Evolutionary conservation across 352 stramenopile genomes (phyloP), one percentile per base, ranked within the genome.

Genomic region (Pythium aristosporum): DNA sequence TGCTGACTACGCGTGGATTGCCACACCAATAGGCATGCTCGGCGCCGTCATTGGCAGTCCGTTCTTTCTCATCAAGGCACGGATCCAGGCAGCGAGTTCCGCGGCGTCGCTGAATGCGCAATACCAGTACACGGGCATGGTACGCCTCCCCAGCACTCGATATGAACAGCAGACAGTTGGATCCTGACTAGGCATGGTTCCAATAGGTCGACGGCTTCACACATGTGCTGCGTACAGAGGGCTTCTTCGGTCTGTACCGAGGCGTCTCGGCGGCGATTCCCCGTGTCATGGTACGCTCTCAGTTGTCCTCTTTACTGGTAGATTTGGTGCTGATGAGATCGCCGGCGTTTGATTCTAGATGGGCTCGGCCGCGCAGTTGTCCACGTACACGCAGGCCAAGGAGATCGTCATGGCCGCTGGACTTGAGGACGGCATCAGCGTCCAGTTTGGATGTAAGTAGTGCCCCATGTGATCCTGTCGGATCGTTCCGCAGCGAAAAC

Each of bases 41-140:
- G 87, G 87, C 3, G 87, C 85, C 16, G 79, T 80, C 48, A 74
- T 92, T 57, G 87, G 87, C 28, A 93, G 83, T 64, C 87, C 87
- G 20, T 93, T 96, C 69, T 94, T 89, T 68, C 75, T 96, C 25
- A 78, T 96, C 8, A 96, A 96, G 62, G 83, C 87, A 30, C 72
- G 87, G 13, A 91, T 96, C 58, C 87, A 96, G 63, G 87, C 87
- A 0, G 82, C 85, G 21, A 93, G 85, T 62, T 88, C 82, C 2
- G 69, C 73, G 0, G 80, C 77, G 18, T 88, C 79, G 15, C 87
- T 93, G 49, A 94, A 96, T 68, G 72, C 85, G 8, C 85, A 94
- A 57, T 96, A 96, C 57, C 72, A 87, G 8, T 96, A 96, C 70
- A 82, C 69, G 4, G 78, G 82, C 71, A 93, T 93, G 85, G 87